phyloP scores from a whole-genome alignment of 2,329 filamentous ascomycete genomes.

The Scedosporium boydii region DNA sequence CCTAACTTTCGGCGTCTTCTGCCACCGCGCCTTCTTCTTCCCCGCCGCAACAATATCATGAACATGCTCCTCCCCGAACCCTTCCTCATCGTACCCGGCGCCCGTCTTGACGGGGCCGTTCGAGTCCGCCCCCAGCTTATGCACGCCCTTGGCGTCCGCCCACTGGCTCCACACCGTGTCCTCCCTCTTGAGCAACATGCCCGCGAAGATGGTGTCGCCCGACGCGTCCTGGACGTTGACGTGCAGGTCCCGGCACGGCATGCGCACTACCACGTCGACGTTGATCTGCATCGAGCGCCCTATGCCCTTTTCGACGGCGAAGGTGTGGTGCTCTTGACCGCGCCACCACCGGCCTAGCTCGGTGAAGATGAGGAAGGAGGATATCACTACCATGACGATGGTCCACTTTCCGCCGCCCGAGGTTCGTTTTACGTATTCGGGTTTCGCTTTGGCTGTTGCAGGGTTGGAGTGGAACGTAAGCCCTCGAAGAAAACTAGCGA shows the following conservation, averaged over 20 bases:
- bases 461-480: neutral
- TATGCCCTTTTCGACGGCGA: constrained; percentile 87
- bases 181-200: constrained; percentile 62
- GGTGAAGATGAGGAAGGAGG: constrained; percentile 63
- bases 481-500: too few relatives aligned
- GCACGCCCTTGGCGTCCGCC: constrained; percentile 60
- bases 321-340: constrained; percentile 78
- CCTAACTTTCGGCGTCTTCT: constrained; percentile 64
- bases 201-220: constrained; percentile 84
- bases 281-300: constrained; percentile 87
- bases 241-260: constrained; percentile 82
- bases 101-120: constrained; percentile 46
- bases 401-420: constrained; percentile 91
- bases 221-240: constrained; percentile 95
- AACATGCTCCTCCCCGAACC: constrained; percentile 72
- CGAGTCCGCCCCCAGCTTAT: constrained; percentile 46
- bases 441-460: constrained; percentile 77
- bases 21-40: constrained; percentile 54
- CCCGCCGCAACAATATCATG: constrained; percentile 77
- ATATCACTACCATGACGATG: constrained; percentile 67
- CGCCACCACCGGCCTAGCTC: constrained; percentile 78
- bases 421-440: constrained; percentile 79
- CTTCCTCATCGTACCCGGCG: constrained; percentile 53
- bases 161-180: constrained; percentile 74
- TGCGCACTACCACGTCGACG: constrained; percentile 82